Base-by-base conservation (phyloP, 2,329 filamentous ascomycete genomes). In the Harringtonia aguacate region DNA sequence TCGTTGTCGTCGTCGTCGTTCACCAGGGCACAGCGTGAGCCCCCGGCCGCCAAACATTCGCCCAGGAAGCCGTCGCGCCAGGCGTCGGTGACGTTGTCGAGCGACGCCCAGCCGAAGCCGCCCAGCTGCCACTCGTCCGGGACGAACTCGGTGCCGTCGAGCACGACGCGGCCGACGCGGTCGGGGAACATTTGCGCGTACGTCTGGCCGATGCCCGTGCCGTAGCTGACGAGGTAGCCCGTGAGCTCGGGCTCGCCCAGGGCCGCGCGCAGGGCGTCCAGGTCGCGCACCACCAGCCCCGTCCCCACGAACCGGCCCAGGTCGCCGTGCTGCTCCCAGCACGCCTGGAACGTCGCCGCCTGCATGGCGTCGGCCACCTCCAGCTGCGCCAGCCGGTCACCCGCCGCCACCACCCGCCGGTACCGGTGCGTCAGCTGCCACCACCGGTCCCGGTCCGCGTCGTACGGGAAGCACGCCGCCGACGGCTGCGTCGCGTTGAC, bases 181-280 rank as follows among this genome's bases (percentile, higher is more conserved):
- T 62, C 51, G 1, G 70, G 70, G 34, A 73, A 73, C 64, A 73
- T 67, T 46, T 62, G 64, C 22, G 67, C 69, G 43, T 69, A 74
- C 0, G 67, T 72, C 53, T 73, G 69, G 0, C 68, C 71, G 37
- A 74, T 72, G 4, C 65, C 68, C 0, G 70, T 73, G 17, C 71
- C 71, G 46, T 74, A 74, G 47, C 67, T 70, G 28, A 72, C 65
- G 15, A 73, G 56, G 41, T 72, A 71, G 1, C 65, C 68, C 2
- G 68, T 72, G 46, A 73, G 45, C 43, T 70, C 64, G 4, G 67
- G 63, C 50, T 73, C 69, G 6, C 55, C 62, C 0, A 72, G 56
- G 0, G 64, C 63, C 20, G 60, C 62, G 14, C 70, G 63, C 36
- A 73, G 72, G 53, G 68, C 59, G 40, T 73, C 69, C 40, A 73